These are phyloP conservation scores for Prunus dulcis DNA, from an alignment of 306 rosid genomes.

Conservation along the genomic window DNA sequence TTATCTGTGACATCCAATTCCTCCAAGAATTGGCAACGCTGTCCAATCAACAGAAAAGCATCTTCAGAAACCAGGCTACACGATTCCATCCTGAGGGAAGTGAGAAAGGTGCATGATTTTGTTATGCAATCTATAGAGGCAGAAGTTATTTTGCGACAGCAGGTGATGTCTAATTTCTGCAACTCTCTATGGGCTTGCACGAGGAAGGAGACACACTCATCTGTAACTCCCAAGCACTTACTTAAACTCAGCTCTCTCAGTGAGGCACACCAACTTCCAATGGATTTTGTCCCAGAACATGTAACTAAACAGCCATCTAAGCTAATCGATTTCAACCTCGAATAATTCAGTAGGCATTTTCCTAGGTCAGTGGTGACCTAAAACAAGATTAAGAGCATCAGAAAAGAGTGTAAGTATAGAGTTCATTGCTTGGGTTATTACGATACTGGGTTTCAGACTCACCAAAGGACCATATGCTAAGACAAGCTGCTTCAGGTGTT, in stretches of 20 bases:
- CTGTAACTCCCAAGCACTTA: constrained; percentile 52
- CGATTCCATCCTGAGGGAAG: constrained; percentile 67
- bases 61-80: constrained; percentile 53
- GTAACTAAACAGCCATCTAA: constrained; percentile 57
- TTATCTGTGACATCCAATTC: constrained; percentile 67
- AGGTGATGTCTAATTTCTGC: constrained; percentile 55
- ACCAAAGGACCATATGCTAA: constrained; percentile 54
- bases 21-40: constrained; percentile 48
- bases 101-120: constrained; percentile 48
- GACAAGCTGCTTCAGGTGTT: constrained; percentile 50
- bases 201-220: constrained; percentile 51
- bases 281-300: constrained; percentile 43
- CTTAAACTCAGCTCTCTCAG: constrained; percentile 62
- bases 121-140: constrained; percentile 49
- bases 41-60: constrained; percentile 58
- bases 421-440: constrained; percentile 6
- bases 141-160: constrained; percentile 53
- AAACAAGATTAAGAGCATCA: constrained; percentile 17
- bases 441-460: constrained; percentile 30
- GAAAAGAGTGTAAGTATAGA: constrained; percentile 5
- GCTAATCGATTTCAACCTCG: constrained; percentile 43
- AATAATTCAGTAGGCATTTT: constrained; percentile 40
- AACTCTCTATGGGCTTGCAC: constrained; percentile 42
- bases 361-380: constrained; percentile 61
- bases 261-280: constrained; percentile 46